These are phyloP conservation scores for Dioscorea zingiberensis DNA, from an alignment of 106 monocot genomes.

Conservation along the genomic window DNA sequence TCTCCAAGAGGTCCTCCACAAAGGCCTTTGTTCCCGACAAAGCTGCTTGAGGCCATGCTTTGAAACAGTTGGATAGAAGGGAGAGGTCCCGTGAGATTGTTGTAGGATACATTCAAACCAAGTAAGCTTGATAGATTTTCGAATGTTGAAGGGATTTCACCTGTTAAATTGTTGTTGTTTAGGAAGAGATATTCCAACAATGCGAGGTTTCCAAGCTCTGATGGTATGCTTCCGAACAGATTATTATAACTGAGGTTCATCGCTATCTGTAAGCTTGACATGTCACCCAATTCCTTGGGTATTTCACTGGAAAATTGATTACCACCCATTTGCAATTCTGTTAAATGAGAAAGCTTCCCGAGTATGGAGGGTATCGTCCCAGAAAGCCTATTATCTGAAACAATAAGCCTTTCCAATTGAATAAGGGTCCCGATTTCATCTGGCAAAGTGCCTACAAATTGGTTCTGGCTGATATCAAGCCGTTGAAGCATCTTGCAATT, in stretches of 20 bases:
- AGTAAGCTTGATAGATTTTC: slow-evolving; percentile 76
- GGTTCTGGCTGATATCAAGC: slow-evolving; percentile 85
- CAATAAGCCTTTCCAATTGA: slow-evolving; percentile 66
- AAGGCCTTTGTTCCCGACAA: slow-evolving; percentile 74
- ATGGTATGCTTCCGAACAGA: slow-evolving; percentile 66
- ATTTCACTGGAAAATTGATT: slow-evolving; percentile 73
- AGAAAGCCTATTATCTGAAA: slow-evolving; percentile 69
- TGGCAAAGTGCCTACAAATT: slow-evolving; percentile 48
- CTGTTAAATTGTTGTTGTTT: slow-evolving; percentile 78
- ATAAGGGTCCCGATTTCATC: slow-evolving; percentile 58
- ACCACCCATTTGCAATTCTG: slow-evolving; percentile 83
- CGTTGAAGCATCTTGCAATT: slow-evolving; percentile 71
- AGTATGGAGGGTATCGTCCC: slow-evolving; percentile 65
- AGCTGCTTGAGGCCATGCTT: slow-evolving; percentile 58
- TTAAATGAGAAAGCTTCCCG: slow-evolving; percentile 74
- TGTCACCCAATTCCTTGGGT: slow-evolving; percentile 63
- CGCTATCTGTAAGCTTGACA: slow-evolving; percentile 85
- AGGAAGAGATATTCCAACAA: slow-evolving; percentile 64
- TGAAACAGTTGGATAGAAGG: slow-evolving; percentile 50
- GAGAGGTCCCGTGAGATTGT: slow-evolving; percentile 75
- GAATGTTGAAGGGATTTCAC: slow-evolving; percentile 80
- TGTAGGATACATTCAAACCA: slow-evolving; percentile 77
- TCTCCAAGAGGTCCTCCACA: slow-evolving; percentile 70
- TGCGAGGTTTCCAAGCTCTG: slow-evolving; percentile 79
- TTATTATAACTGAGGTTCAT: slow-evolving; percentile 90